Base-by-base conservation (phyloP, 352 stramenopile species). In the Phytophthora ramorum region DNA sequence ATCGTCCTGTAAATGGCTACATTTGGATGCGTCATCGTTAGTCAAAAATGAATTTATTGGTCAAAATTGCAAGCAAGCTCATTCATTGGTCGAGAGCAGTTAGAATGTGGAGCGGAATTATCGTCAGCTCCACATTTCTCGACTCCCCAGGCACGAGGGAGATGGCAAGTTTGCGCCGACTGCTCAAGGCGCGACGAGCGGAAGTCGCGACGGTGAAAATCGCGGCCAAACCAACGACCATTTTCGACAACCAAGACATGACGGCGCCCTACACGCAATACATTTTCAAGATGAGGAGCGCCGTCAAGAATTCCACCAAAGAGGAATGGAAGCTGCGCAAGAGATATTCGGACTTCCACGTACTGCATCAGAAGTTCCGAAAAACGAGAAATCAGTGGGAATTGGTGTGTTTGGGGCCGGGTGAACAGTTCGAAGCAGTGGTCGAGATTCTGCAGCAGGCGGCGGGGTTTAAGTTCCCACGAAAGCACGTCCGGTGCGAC, bases 401-500 rank as follows among this genome's bases (percentile, higher is more conserved):
- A 38, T 1, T 22, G 8, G 40, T 8, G 17, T 69, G 63, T 41
- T 54, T 66, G 16, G 57, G 69, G 38, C 54, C 69, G n/a, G 55
- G 59, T 4, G 17, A 68, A 7, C 24, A 32, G 7, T 63, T 67
- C 37, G 46, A 66, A 38, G 12, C 9, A 4, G 47, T 73, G 16
- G 26, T 62, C 8, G 22, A 46, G 5, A 30, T 65, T 17, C 45
- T 78, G 35, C 47, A 55, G 3, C 38, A n/a, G 10, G 66, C 66
- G 16, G 58, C 40, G 9, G 62, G 52, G 12, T 17, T 49, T 2
- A 43, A 69, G 7, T 75, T 78, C 49, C 70, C 70, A 7, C 46
- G 70, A 32, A 78, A 73, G 20, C 70, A 78, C 38, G 28, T 75
- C 14, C 70, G 70, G 0, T 73, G 66, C 20, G 70, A 78, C 44